Percentiles rank a stretch among this genome's conserved stretches.
Evolutionary conservation across 495 filamentous ascomycete species (phyloP).

Genomic region (Lasiosphaeria miniovina): DNA sequence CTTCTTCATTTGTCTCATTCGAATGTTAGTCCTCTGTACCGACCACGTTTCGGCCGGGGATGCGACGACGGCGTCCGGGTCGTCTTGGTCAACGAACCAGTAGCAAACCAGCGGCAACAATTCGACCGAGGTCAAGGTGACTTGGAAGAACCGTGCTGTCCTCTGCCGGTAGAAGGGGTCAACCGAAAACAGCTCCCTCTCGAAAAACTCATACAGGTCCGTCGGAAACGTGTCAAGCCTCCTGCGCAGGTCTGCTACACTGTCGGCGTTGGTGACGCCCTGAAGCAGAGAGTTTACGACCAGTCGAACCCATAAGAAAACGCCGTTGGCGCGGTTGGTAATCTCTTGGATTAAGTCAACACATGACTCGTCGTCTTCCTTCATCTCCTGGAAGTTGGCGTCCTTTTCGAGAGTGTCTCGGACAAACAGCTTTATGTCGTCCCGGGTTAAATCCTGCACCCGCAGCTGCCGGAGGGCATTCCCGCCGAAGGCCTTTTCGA

Average conservation of each 20-base stretch:
- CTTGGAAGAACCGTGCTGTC: constrained; percentile 1
- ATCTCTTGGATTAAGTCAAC: neutral
- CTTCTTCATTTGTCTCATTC: neutral
- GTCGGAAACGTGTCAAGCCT: neutral
- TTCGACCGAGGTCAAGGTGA: neutral
- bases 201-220: constrained; percentile 1
- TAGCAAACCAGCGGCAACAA: constrained; percentile 1
- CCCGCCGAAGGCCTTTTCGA: too few species aligned
- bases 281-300: constrained; percentile 2
- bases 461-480: too few species aligned
- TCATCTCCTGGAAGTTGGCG: neutral
- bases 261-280: constrained; percentile 4
- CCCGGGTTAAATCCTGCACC: neutral
- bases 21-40: neutral
- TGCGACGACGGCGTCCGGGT: neutral
- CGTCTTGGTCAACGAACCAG: constrained; percentile 11
- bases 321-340: constrained; percentile 2
- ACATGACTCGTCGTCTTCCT: neutral
- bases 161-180: neutral
- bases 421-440: neutral
- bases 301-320: constrained; percentile 10
- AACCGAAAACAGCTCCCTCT: neutral
- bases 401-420: neutral
- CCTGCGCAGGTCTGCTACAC: neutral
- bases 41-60: neutral